Conservation (phyloP, 345 rosid genomes). For the Hibiscus tridactylites region DNA sequence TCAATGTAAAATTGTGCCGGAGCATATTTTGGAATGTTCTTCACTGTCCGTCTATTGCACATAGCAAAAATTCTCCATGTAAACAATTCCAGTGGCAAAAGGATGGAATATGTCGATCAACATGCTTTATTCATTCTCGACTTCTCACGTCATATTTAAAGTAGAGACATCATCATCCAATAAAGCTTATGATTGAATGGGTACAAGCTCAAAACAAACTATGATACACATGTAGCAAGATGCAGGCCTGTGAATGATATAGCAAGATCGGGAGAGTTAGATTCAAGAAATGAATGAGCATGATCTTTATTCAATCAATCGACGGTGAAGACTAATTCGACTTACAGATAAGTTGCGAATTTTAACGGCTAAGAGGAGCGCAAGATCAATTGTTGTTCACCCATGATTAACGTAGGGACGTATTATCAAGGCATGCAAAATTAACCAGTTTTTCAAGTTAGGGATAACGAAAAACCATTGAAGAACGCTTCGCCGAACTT, state of each 20-base stretch:
- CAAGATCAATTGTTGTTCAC: no score
- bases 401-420: no score
- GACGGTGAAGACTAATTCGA: no score
- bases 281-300: no score
- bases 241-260: not conserved
- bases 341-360: no score
- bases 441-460: no score
- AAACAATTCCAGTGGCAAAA: constrained; percentile 14
- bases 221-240: constrained; percentile 1
- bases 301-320: no score
- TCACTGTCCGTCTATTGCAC: constrained; percentile 78
- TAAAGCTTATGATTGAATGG: not conserved
- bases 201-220: not conserved
- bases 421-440: no score
- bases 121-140: not conserved
- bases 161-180: not conserved
- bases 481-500: no score
- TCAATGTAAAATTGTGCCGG: constrained; percentile 97
- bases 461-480: no score
- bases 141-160: not conserved
- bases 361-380: no score
- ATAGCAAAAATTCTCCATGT: constrained; percentile 9
- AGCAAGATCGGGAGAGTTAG: no score
- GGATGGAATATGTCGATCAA: not conserved
- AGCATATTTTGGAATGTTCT: constrained; percentile 98